Conservation (phyloP, 768 basidiomycete species). For the Serpula lacrymans region DNA sequence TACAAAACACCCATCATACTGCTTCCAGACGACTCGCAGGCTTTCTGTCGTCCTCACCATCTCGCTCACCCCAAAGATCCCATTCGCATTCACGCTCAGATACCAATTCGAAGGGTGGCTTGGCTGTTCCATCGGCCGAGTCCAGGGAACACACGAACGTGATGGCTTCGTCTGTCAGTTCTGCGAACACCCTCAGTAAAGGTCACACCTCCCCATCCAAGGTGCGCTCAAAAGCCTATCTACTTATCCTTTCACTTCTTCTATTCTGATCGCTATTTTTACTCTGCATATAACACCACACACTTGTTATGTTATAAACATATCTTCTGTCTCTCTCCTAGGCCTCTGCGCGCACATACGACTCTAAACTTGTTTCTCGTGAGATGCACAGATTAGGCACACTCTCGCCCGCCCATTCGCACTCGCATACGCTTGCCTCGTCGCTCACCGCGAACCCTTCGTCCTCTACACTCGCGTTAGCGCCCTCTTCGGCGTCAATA, state of each 20-base stretch:
- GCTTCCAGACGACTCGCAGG: too few species aligned
- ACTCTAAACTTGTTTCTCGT: constrained; percentile 73
- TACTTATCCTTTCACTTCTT: constrained; percentile 5
- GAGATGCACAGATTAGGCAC: constrained; percentile 84
- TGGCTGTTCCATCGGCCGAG: too few species aligned
- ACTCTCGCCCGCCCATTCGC: constrained; percentile 49
- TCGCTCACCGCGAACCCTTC: constrained; percentile 42
- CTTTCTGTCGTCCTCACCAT: constrained; percentile 26
- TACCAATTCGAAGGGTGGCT: too few species aligned
- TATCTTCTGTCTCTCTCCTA: too few species aligned
- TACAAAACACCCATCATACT: constrained; percentile 35
- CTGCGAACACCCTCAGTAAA: constrained; percentile 24
- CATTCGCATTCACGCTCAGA: constrained; percentile 39
- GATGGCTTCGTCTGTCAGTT: constrained; percentile 24
- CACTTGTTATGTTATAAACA: too few species aligned
- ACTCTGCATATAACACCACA: too few species aligned
- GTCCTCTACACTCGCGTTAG: constrained; percentile 40
- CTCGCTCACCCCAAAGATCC: constrained; percentile 28
- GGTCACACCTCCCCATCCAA: constrained; percentile 30
- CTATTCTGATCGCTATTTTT: constrained; percentile 8
- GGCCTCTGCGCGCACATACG: constrained; percentile 72
- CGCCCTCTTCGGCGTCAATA: constrained; percentile 37
- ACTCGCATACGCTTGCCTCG: constrained; percentile 36
- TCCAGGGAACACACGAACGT: too few species aligned
- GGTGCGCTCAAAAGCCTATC: constrained; percentile 23